Evolutionary conservation across 129 eudicot species (phyloP), one percentile per base, ranked within the genome.

Genomic region (Sambucus nigra): DNA sequence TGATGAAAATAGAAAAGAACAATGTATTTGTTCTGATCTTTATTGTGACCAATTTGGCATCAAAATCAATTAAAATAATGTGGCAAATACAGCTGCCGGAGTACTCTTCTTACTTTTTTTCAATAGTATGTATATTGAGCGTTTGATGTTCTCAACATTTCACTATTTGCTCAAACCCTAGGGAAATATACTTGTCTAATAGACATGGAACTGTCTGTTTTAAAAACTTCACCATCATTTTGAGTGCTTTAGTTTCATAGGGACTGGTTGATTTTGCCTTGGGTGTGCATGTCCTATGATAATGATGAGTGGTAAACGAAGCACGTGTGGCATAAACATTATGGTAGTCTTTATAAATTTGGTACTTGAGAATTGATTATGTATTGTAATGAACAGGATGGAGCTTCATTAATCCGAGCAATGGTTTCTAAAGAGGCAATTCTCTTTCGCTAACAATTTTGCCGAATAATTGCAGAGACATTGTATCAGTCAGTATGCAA

Each of bases 381-480:
- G 23, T 29, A 24, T 59, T 60, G 33, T 49, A 16, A 51, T 58
- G 19, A 63, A 67, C 80, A 92, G 99, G 92, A 92, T 18, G 99
- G 99, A 56, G 75, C 87, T 55, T 86, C 99, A 35, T 24, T 86
- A 56, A 52, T 92, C 17, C 64, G 64, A 45, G 87, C 84, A 32
- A 53, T 79, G 25, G 67, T 92, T n/a, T 82, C 99, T 19, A 76
- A 73, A 50, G 91, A 92, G 65, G 94, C 94, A 14, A 56, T 19
- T 24, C 50, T 76, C 25, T 73, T 79, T 40, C 87, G 96, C 22
- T 74, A 92, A 33, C 83, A 86, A 51, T 16, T 92, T 26, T 71
- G 91, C 69, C 59, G 50, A 59, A 51, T 80, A 25, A 64, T 80
- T 25, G 83, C 99, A 12, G 94, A 92, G 52, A 16, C 74, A 56